Evolutionary conservation across 164 flowering plant genomes (phyloP), one percentile per base, ranked within the genome.

Genomic region (Umbilicus rupestris): DNA sequence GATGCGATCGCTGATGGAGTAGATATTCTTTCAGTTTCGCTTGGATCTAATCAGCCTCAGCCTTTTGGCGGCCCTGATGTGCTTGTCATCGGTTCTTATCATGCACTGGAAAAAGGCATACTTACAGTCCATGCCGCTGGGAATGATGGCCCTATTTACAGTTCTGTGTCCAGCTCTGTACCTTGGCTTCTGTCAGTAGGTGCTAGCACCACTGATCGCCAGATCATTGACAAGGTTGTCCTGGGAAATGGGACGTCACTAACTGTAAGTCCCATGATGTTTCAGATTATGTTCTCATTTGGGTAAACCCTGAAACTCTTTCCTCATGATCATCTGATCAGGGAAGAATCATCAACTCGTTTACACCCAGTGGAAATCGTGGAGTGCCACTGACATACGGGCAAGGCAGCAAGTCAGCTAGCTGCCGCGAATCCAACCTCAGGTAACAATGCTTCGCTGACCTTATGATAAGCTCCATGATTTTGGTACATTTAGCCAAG

Each of bases 1-100:
- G 86, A 84, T 66, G 88, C 88, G 1, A 79, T 79, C 22, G 11
- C 59, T 44, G 88, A 84, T 70, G 84, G 83, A 1, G 90, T 86
- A 6, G 85, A 86, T 39, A 73, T 84, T 17, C 49, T 84, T 14
- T 78, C 91, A 4, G 66, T 81, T 31, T 81, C 84, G 7, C 68
- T 78, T 20, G 88, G 81, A n/a, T 72, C 73, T 7, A 28, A 4
- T 2, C 73, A 76, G 24, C 79, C 82, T 0, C 73, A 68, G 7
- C 64, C 73, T 1, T 39, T 8, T 52, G 77, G 75, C 46, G 77
- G 76, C 16, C 14, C 46, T 0, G 70, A 84, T 66, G 69, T 81
- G 9, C 62, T 73, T n/a, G 66, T 82, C 0, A 73, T 84, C 39
- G 92, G 85, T 0, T 68, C 75, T 37, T 77, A 77, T 26, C 83